Percentiles rank a stretch among this genome's conserved stretches.
These are phyloP conservation scores for Aspergillus ruber DNA, from an alignment of 2,329 filamentous ascomycete species.

Conservation along the genomic window DNA sequence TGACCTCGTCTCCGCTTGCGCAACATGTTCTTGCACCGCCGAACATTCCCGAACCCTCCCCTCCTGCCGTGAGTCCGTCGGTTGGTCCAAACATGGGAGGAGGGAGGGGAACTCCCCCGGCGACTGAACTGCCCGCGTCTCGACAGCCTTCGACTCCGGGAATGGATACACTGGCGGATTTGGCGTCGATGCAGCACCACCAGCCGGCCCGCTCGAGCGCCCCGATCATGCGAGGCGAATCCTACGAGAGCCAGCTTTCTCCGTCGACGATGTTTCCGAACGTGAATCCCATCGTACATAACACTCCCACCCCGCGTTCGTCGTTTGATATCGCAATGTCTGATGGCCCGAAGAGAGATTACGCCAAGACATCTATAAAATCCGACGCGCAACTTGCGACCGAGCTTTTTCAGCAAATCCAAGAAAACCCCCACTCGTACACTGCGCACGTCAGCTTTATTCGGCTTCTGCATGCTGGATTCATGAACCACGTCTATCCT, in stretches of 20 bases:
- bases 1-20: constrained; percentile 38
- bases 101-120: constrained; percentile 31
- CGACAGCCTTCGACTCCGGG: constrained; percentile 40
- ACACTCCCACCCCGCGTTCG: constrained; percentile 35
- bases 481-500: constrained; percentile 42
- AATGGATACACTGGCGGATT: constrained; percentile 45
- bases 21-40: constrained; percentile 36
- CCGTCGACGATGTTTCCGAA: constrained; percentile 37
- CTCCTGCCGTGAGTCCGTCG: constrained; percentile 28
- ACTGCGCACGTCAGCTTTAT: constrained; percentile 43
- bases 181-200: constrained; percentile 43
- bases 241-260: constrained; percentile 38
- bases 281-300: constrained; percentile 31
- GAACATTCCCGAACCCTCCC: constrained; percentile 33
- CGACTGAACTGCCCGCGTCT: constrained; percentile 26
- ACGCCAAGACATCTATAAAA: constrained; percentile 35
- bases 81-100: constrained; percentile 19
- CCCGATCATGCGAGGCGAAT: constrained; percentile 32
- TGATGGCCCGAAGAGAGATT: constrained; percentile 37
- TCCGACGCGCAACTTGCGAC: constrained; percentile 35
- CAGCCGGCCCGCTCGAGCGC: constrained; percentile 36
- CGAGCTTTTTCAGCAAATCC: constrained; percentile 36
- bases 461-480: constrained; percentile 41
- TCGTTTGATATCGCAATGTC: constrained; percentile 42
- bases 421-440: constrained; percentile 42